phyloP scores from a whole-genome alignment of 768 basidiomycete species.

The Pholiota molesta region DNA sequence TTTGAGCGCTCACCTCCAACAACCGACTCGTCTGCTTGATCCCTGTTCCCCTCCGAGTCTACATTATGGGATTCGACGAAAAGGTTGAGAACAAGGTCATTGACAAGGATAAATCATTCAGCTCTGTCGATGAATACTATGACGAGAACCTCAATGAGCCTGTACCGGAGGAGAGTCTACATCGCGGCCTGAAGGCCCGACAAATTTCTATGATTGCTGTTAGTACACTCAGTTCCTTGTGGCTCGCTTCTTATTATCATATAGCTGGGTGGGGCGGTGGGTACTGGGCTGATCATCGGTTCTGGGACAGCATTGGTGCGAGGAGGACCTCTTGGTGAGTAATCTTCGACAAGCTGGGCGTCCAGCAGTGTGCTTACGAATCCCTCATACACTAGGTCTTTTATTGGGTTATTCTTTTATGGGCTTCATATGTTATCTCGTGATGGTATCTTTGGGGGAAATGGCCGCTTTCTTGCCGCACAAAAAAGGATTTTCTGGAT shows the following conservation, averaged over 20 bases:
- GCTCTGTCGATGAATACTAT: conserved; percentile 22
- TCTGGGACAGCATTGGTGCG: conserved; percentile 60
- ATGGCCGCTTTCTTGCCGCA: conserved; percentile 58
- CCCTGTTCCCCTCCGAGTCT: no score
- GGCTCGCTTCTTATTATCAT: not conserved
- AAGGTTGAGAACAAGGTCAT: conserved; percentile 16
- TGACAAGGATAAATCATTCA: conserved; percentile 19
- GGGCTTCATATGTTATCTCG: conserved; percentile 60
- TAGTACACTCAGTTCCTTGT: conserved; percentile 11
- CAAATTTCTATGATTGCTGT: conserved; percentile 62
- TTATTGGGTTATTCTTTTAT: conserved; percentile 49
- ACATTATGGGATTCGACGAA: conserved; percentile 28
- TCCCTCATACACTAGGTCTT: conserved; percentile 22
- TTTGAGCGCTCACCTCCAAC: conserved; percentile 1
- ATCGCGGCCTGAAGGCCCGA: conserved; percentile 52
- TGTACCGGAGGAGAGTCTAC: conserved; percentile 38
- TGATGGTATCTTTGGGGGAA: conserved; percentile 57
- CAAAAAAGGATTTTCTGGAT: conserved; percentile 63
- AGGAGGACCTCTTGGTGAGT: conserved; percentile 54
- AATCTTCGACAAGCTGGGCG: conserved; percentile 8
- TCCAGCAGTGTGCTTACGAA: not conserved
- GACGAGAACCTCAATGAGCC: conserved; percentile 37
- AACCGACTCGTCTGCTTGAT: not conserved
- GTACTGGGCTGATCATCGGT: conserved; percentile 59
- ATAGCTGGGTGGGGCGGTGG: conserved; percentile 52